These are phyloP conservation scores for grape (Vitis vinifera) DNA, from an alignment of 164 flowering plant species.

Conservation along the genomic window DNA sequence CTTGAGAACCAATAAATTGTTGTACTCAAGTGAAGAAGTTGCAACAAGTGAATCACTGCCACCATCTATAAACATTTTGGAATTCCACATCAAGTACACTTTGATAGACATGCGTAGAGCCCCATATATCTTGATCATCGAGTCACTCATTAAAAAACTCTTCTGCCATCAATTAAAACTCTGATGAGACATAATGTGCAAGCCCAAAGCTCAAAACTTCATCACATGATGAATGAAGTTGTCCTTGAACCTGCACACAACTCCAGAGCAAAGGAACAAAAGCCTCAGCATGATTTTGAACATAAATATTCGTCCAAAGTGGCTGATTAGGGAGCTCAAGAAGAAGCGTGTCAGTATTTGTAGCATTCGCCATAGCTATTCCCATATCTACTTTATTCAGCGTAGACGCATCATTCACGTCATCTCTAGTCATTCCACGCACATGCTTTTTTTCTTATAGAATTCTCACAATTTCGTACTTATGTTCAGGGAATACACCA, in stretches of 20 bases:
- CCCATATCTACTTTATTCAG: no score
- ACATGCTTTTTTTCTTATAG: no score
- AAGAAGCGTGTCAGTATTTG: slow-evolving; percentile 88
- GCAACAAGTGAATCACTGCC: slow-evolving; percentile 71
- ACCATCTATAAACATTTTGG: slow-evolving; percentile 81
- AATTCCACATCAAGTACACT: slow-evolving; percentile 89
- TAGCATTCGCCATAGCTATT: slow-evolving; percentile 25
- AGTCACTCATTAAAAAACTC: slow-evolving; percentile 93
- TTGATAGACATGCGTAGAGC: slow-evolving; percentile 94
- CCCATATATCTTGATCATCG: slow-evolving; percentile 80
- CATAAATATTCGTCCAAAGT: slow-evolving; percentile 87
- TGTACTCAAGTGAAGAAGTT: slow-evolving; percentile 91
- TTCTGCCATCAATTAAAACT: slow-evolving; percentile 93
- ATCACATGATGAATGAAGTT: slow-evolving; percentile 61
- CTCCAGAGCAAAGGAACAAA: slow-evolving; percentile 96
- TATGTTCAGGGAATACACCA: no score
- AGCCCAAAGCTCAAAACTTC: slow-evolving; percentile 82
- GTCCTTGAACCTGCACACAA: slow-evolving; percentile 99
- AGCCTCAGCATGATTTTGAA: slow-evolving; percentile 74
- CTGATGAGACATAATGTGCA: slow-evolving; percentile 69
- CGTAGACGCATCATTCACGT: no score
- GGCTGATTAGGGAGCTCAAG: slow-evolving; percentile 91
- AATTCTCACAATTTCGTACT: no score
- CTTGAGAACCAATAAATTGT: slow-evolving; percentile 85
- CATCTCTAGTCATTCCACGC: no score